Evolutionary conservation across 1,284 basidiomycete species (phyloP).

Genomic region (Irpex sp.): DNA sequence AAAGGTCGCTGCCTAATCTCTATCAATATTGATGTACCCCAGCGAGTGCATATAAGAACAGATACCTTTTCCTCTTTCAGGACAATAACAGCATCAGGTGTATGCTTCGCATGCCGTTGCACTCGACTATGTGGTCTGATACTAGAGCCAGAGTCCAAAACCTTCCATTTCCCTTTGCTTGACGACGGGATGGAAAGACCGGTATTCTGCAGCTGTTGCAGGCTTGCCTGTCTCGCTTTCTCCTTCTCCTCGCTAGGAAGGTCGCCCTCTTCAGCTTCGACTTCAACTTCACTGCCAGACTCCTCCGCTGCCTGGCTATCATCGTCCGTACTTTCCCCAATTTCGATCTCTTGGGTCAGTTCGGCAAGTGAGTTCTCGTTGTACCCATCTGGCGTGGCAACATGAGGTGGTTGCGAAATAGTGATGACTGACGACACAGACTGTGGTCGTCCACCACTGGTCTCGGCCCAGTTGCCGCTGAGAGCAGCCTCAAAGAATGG

Average conservation of each 20-base stretch:
- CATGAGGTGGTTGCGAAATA: constrained; percentile 66
- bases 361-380: neutral
- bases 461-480: constrained; percentile 78
- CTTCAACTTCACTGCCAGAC: neutral
- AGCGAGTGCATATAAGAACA: constrained; percentile 12
- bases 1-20: constrained; percentile 66
- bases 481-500: constrained; percentile 85
- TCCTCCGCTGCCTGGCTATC: neutral
- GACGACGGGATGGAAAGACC: constrained; percentile 8
- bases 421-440: constrained; percentile 81
- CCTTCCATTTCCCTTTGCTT: constrained; percentile 13
- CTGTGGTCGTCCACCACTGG: constrained; percentile 51
- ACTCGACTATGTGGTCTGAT: constrained; percentile 1
- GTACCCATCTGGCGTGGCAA: constrained; percentile 28
- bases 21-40: neutral
- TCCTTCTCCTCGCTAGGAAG: constrained; percentile 32
- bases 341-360: constrained; percentile 27
- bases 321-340: constrained; percentile 33
- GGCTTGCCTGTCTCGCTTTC: constrained; percentile 29
- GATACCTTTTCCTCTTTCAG: constrained; percentile 76
- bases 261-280: constrained; percentile 27
- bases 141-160: constrained; percentile 13
- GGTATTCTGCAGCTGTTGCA: constrained; percentile 30
- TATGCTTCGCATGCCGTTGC: neutral
- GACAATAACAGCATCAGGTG: constrained; percentile 74